Conservation (phyloP, 2,329 filamentous ascomycete species). For the Lachnum nothofagi region DNA sequence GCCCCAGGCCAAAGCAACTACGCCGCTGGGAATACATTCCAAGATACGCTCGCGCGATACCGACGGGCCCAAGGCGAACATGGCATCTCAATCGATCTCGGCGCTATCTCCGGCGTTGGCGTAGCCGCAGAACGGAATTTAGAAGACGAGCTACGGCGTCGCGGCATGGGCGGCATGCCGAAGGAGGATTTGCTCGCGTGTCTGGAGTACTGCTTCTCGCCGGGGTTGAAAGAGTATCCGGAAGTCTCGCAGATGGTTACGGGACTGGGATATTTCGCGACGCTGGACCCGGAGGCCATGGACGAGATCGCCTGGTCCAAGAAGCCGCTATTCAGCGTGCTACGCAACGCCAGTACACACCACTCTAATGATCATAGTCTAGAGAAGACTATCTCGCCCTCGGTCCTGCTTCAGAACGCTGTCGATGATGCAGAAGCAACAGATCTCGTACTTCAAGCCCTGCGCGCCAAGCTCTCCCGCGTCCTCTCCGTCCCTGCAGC, state of each 20-base stretch:
- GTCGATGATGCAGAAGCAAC: not conserved
- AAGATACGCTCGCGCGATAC: constrained; percentile 32
- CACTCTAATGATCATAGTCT: too few relatives aligned
- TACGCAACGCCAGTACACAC: too few relatives aligned
- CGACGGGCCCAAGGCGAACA: constrained; percentile 9
- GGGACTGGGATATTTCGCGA: too few relatives aligned
- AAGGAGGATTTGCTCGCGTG: too few relatives aligned
- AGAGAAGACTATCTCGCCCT: not conserved
- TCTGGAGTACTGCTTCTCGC: too few relatives aligned
- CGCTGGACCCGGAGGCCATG: too few relatives aligned
- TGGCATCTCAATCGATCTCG: not conserved
- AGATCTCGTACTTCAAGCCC: not conserved
- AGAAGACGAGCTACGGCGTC: too few relatives aligned
- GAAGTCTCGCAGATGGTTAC: too few relatives aligned
- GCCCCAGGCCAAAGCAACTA: constrained; percentile 34
- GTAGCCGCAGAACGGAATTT: not conserved
- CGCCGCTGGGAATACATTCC: constrained; percentile 33
- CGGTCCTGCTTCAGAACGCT: not conserved
- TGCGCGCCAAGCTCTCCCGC: not conserved
- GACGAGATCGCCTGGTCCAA: too few relatives aligned
- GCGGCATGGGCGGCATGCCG: too few relatives aligned
- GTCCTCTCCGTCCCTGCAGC: not conserved
- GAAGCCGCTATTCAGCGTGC: too few relatives aligned
- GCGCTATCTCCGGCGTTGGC: not conserved
- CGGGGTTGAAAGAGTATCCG: too few relatives aligned